Base-by-base conservation (phyloP, 2,329 filamentous ascomycete species). In the Sporothrix humicola region DNA sequence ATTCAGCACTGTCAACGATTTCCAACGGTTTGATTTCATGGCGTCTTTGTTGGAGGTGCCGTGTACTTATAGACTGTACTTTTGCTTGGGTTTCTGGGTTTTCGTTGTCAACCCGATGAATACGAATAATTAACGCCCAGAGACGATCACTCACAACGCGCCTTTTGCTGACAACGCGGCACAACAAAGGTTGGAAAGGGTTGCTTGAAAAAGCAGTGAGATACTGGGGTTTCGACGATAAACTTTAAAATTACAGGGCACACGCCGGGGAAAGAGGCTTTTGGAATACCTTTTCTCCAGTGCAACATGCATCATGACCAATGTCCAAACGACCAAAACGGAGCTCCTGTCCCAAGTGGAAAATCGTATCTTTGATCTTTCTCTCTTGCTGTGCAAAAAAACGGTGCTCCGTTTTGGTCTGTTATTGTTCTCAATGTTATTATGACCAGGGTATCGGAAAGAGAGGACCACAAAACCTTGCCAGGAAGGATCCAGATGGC, bases 211-310 rank as follows among this genome's bases (percentile, higher is more conserved):
- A 37, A 5, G 31, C 31, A 37, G 31, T 37, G 31, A 37, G 31
- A 37, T 37, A 37, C 31, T 37, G 31, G 31, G 31, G 31, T 37
- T 37, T 59, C 26, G 26, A 17, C 37, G 26, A 20, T 59, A 9
- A 37, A 44, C 37, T n/a, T 46, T 65, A 65, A 65, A 65, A 65
- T 44, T 46, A 23, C n/a, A 20, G 37, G 20, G 37, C 59, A 63
- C 56, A 26, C 26, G 3, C 23, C 23, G 1, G 23, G 23, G 23
- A 26, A 26, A 26, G 31, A 37, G 31, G 56, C 37, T 37, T 59
- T 59, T 59, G 26, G 56, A 59, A 59, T 59, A 59, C 56, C 9
- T 8, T 9, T 6, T 23, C 3, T 20, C n/a, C 15, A 6, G 48
- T 52, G 31, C 31, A 37, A 37, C 31, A 6, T 37, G 31, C 31